Percentiles rank a stretch among this genome's conserved stretches.
These are phyloP conservation scores for Boletus semigastroideus DNA, from an alignment of 1,284 basidiomycete species.

Conservation along the genomic window DNA sequence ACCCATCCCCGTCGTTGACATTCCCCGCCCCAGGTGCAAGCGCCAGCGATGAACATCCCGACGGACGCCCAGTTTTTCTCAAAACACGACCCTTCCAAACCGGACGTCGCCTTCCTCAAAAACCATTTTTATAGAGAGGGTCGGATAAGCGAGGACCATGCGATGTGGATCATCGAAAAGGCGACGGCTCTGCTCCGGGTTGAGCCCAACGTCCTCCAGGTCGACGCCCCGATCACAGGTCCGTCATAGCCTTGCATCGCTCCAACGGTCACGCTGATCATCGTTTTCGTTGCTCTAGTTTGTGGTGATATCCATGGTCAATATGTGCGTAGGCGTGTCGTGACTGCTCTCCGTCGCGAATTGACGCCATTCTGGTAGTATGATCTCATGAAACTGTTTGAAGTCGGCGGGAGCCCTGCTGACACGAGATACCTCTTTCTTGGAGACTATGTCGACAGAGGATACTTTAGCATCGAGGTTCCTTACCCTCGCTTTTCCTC, in stretches of 20 bases:
- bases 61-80: conserved; percentile 94
- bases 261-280: conserved; percentile 5
- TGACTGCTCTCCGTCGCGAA: conserved; percentile 5
- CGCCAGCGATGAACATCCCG: conserved; percentile 89
- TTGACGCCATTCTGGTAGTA: conserved; percentile 51
- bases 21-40: conserved; percentile 70
- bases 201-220: conserved; percentile 85
- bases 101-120: conserved; percentile 97
- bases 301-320: conserved; percentile 80
- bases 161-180: conserved; percentile 82
- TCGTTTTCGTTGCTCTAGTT: conserved; percentile 46
- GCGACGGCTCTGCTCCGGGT: conserved; percentile 72
- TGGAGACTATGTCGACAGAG: conserved; percentile 94
- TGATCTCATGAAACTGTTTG: conserved; percentile 94
- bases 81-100: conserved; percentile 79
- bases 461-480: conserved; percentile 91
- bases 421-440: conserved; percentile 93
- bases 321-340: conserved; percentile 66
- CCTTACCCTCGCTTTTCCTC: not conserved
- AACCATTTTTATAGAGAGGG: conserved; percentile 99
- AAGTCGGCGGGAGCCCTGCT: conserved; percentile 91
- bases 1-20: conserved; percentile 14
- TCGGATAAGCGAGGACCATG: conserved; percentile 86
- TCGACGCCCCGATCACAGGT: conserved; percentile 95
- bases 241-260: not conserved